Percentiles rank a stretch among this genome's conserved stretches.
These are phyloP conservation scores for Spergularia marina DNA, from an alignment of 148 eudicot genomes.

Conservation along the genomic window DNA sequence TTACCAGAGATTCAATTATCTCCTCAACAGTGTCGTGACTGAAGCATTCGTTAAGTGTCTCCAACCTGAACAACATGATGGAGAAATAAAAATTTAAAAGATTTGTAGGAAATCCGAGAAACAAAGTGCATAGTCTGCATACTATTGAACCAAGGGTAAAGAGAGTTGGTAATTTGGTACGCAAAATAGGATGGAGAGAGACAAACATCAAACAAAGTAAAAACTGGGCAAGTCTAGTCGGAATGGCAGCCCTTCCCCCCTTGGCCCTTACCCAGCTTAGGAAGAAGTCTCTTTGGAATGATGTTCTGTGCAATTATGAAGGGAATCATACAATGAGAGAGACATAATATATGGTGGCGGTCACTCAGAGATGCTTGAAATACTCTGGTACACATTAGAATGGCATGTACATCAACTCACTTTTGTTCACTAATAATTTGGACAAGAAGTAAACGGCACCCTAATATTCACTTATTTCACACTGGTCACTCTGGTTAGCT, in stretches of 20 bases:
- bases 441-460: not conserved
- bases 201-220: not conserved
- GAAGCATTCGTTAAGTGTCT: conserved; percentile 73
- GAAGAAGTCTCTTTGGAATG: conserved; percentile 5
- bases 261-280: not conserved
- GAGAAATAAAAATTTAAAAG: not conserved
- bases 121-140: not conserved
- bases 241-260: no score
- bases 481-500: no score
- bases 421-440: not conserved
- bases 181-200: not conserved
- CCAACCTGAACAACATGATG: conserved; percentile 51
- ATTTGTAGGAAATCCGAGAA: not conserved
- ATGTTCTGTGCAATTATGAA: not conserved
- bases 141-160: not conserved
- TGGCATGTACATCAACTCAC: not conserved
- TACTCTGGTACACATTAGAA: not conserved
- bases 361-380: not conserved
- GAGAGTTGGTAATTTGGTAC: conserved; percentile 1
- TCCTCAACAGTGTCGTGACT: conserved; percentile 81
- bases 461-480: no score
- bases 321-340: not conserved
- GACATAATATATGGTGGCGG: not conserved
- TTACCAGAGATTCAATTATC: conserved; percentile 78
- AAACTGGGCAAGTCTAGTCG: not conserved